Evolutionary conservation across 352 stramenopile genomes (phyloP), one percentile per base, ranked within the genome.

Genomic region (Phytophthora pluvialis): DNA sequence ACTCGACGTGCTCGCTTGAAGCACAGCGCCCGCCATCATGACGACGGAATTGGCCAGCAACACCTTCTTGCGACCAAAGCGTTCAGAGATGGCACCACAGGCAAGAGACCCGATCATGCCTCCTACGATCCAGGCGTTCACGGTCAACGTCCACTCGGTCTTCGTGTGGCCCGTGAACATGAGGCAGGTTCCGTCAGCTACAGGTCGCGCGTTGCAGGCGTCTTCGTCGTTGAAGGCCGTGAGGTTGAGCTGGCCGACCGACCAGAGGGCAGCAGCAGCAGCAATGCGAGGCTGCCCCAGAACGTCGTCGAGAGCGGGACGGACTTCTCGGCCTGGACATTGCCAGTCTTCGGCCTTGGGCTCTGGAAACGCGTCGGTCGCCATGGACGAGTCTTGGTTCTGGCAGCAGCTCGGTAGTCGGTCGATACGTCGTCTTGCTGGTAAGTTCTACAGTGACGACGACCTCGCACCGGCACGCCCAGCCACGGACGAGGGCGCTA

Each of bases 61-160:
- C 8, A 75, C 65, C 11, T 60, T 77, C 48, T 77, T 79, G 51
- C 76, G 80, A 9, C 80, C 78, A 16, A 65, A 80, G 8, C 38
- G 35, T 49, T 88, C 77, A 1, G 74, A 67, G 32, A 81, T 51
- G 5, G 38, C 39, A 1, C 73, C 70, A 29, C 67, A 78, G 4
- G 48, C 45, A 10, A 90, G 68, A 31, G 67, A 64, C 6, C 81
- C 79, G 49, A 88, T 38, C 70, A 85, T 85, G 8, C 75, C 81
- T 9, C 77, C 79, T 32, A 86, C 54, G 51, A 89, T 77, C 79
- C 79, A 89, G 7, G 67, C 67, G 56, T 83, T 83, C 15, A 88
- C 72, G 5, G 74, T 65, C 25, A 72, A 70, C 3, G 67, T 81
- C 81, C 81, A 89, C 40, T 89, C 52, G n/a, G 45, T 65, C 10